Percentiles rank a stretch among this genome's conserved stretches.
Evolutionary conservation across 805 yeast species (phyloP).

Genomic region (Wickerhamomyces strasburgensis): DNA sequence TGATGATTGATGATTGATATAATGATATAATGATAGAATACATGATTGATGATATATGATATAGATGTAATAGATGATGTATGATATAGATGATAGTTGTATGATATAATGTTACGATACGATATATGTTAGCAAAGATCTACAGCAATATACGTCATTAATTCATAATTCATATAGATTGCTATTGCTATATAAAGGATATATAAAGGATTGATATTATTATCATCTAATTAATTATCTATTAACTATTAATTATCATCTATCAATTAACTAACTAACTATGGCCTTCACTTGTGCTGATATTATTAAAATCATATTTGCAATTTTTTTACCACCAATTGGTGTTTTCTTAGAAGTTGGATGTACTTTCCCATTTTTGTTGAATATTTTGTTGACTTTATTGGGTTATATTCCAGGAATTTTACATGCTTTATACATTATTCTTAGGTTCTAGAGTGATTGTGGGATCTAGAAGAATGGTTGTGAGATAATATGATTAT

Average conservation of each 20-base stretch:
- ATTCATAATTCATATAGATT: no score
- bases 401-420: slow-evolving; percentile 74
- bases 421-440: slow-evolving; percentile 54
- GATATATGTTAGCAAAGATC: no score
- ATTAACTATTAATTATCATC: neutral
- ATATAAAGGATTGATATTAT: no score
- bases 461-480: neutral
- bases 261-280: slow-evolving; percentile 7
- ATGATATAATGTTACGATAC: no score
- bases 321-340: slow-evolving; percentile 50
- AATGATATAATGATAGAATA: no score
- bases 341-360: slow-evolving; percentile 56
- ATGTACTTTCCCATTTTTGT: slow-evolving; percentile 29
- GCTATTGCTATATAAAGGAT: no score
- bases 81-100: no score
- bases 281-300: slow-evolving; percentile 48
- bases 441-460: slow-evolving; percentile 27
- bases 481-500: neutral
- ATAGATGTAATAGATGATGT: no score
- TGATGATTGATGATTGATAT: neutral
- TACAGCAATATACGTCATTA: no score
- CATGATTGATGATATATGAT: no score
- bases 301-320: slow-evolving; percentile 41
- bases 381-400: slow-evolving; percentile 55
- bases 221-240: neutral